These are phyloP conservation scores for Pezicula carpinea DNA, from an alignment of 2,329 filamentous ascomycete species.

Conservation along the genomic window DNA sequence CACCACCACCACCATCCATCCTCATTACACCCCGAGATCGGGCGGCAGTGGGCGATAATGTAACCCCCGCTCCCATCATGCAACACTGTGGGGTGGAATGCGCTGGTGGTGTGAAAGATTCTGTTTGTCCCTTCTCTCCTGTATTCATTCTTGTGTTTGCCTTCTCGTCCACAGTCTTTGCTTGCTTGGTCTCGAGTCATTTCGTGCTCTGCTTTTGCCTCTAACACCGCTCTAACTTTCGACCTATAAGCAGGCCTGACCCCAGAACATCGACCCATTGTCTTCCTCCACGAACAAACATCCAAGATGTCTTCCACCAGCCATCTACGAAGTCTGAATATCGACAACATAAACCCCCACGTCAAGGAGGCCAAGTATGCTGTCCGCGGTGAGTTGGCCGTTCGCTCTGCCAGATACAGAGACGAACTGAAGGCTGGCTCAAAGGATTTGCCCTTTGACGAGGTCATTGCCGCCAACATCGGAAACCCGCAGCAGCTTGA, in stretches of 20 bases:
- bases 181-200: too few relatives aligned
- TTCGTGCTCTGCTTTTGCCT: too few relatives aligned
- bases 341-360: slow-evolving; percentile 89
- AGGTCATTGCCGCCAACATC: slow-evolving; percentile 96
- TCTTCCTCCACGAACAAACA: neutral
- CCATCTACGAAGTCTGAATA: slow-evolving; percentile 52
- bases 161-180: too few relatives aligned
- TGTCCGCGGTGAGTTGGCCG: slow-evolving; percentile 90
- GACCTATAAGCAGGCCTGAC: too few relatives aligned
- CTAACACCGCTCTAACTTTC: too few relatives aligned
- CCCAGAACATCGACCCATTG: too few relatives aligned
- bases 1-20: neutral
- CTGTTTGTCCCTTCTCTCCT: neutral
- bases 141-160: too few relatives aligned
- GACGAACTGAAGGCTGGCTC: slow-evolving; percentile 60
- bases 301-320: slow-evolving; percentile 32
- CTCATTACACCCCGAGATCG: neutral
- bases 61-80: neutral
- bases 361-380: slow-evolving; percentile 89
- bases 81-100: neutral
- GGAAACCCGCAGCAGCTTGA: slow-evolving; percentile 98
- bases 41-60: neutral
- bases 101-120: neutral
- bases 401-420: slow-evolving; percentile 88
- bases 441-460: slow-evolving; percentile 68